These are phyloP conservation scores for Candida cerambycidarum DNA, from an alignment of 805 yeast genomes.

Conservation along the genomic window DNA sequence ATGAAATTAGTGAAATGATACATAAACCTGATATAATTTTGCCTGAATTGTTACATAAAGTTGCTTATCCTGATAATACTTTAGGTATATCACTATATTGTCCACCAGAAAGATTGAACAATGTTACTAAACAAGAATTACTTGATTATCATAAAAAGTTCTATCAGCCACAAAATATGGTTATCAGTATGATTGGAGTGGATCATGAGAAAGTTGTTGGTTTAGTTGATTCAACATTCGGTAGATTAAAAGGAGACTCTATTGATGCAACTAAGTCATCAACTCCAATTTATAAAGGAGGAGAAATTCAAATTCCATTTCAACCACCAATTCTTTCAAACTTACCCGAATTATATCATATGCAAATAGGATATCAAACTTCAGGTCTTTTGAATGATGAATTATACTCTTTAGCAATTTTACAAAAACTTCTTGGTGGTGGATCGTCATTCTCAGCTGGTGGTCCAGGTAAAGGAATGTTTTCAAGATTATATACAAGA, in stretches of 20 bases:
- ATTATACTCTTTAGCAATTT: constrained; percentile 83
- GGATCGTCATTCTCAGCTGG: constrained; percentile 98
- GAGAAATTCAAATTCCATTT: constrained; percentile 39
- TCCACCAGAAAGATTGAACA: constrained; percentile 64
- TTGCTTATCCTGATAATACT: constrained; percentile 71
- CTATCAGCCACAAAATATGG: constrained; percentile 77
- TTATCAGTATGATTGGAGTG: constrained; percentile 87
- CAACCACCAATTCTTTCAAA: constrained; percentile 43
- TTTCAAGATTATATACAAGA: constrained; percentile 86
- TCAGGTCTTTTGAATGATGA: constrained; percentile 80
- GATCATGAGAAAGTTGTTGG: constrained; percentile 66
- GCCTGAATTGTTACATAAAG: constrained; percentile 87
- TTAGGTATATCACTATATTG: constrained; percentile 86
- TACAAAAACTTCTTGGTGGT: constrained; percentile 91
- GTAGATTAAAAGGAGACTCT: constrained; percentile 32
- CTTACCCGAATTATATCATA: constrained; percentile 77
- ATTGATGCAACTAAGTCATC: constrained; percentile 8
- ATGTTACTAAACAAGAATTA: constrained; percentile 53
- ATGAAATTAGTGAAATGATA: constrained; percentile 81
- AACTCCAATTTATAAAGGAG: constrained; percentile 46
- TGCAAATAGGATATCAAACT: constrained; percentile 88
- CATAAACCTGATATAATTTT: constrained; percentile 78
- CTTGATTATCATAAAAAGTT: constrained; percentile 60
- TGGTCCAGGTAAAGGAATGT: constrained; percentile 99
- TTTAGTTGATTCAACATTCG: constrained; percentile 62